These are phyloP conservation scores for Graphilbum ipis-grandicollis DNA, from an alignment of 2,329 filamentous ascomycete genomes.

Conservation along the genomic window DNA sequence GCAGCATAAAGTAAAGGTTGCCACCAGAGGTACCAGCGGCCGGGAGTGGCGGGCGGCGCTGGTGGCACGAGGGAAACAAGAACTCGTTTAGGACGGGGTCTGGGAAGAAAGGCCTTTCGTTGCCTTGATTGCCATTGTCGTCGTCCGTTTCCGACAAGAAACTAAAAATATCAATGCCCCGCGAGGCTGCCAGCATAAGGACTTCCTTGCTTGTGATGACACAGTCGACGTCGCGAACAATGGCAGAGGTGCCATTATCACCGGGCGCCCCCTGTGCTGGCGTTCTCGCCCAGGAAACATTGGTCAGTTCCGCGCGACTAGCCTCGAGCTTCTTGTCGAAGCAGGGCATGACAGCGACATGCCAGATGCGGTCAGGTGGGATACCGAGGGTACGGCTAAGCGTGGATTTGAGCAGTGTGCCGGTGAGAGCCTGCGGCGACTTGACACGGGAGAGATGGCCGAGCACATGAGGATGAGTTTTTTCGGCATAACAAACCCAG, in stretches of 20 bases:
- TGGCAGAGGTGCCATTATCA: too few species aligned
- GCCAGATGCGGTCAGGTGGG: slow-evolving; percentile 70
- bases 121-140: too few species aligned
- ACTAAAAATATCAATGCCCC: slow-evolving; percentile 67
- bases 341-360: slow-evolving; percentile 91
- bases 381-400: slow-evolving; percentile 58
- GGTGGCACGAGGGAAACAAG: slow-evolving; percentile 39
- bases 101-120: slow-evolving; percentile 50
- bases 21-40: slow-evolving; percentile 72
- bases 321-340: slow-evolving; percentile 99
- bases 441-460: slow-evolving; percentile 84
- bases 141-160: too few species aligned
- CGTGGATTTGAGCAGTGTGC: slow-evolving; percentile 76
- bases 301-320: slow-evolving; percentile 79
- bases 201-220: slow-evolving; percentile 95
- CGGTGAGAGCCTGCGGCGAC: slow-evolving; percentile 82
- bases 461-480: slow-evolving; percentile 86
- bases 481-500: slow-evolving; percentile 98
- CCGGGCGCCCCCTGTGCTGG: too few species aligned
- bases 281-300: slow-evolving; percentile 66
- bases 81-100: slow-evolving; percentile 54
- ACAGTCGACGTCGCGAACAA: slow-evolving; percentile 82
- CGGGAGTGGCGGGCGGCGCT: slow-evolving; percentile 24
- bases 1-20: slow-evolving; percentile 71
- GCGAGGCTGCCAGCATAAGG: slow-evolving; percentile 69